These are phyloP conservation scores for Sclerotinia minor DNA, from an alignment of 2,329 filamentous ascomycete species.

Conservation along the genomic window DNA sequence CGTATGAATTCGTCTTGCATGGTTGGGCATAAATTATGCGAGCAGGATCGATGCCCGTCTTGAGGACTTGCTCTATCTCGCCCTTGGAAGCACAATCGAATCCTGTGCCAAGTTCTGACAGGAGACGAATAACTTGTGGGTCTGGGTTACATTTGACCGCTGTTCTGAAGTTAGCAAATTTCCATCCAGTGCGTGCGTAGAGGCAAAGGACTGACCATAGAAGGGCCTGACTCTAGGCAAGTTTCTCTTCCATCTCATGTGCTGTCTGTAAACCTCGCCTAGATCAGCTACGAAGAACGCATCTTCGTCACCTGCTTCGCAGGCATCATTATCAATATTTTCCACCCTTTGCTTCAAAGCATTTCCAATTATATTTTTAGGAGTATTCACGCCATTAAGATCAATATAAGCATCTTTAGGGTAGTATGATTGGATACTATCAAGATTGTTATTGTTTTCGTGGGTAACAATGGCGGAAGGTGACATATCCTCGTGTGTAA, in stretches of 20 bases:
- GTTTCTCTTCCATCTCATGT: conserved; percentile 96
- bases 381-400: conserved; percentile 42
- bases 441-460: conserved; percentile 44
- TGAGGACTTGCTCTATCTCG: conserved; percentile 90
- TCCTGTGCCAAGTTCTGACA: conserved; percentile 84
- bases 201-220: conserved; percentile 66
- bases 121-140: conserved; percentile 80
- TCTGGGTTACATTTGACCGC: conserved; percentile 99
- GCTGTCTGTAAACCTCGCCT: conserved; percentile 97
- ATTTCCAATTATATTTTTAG: conserved; percentile 82
- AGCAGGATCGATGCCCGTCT: conserved; percentile 77
- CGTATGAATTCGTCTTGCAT: conserved; percentile 98
- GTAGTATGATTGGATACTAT: conserved; percentile 37
- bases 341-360: conserved; percentile 84
- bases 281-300: conserved; percentile 98
- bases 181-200: neutral
- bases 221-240: conserved; percentile 91
- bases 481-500: conserved; percentile 56
- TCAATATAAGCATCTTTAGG: conserved; percentile 37
- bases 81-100: conserved; percentile 98
- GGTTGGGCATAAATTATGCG: conserved; percentile 99
- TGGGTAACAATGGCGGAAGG: conserved; percentile 62
- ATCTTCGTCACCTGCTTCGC: conserved; percentile 91
- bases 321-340: conserved; percentile 80
- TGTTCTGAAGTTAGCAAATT: conserved; percentile 43